Base-by-base conservation (phyloP, 108 stramenopile genomes). In the Conticribra weissflogii region DNA sequence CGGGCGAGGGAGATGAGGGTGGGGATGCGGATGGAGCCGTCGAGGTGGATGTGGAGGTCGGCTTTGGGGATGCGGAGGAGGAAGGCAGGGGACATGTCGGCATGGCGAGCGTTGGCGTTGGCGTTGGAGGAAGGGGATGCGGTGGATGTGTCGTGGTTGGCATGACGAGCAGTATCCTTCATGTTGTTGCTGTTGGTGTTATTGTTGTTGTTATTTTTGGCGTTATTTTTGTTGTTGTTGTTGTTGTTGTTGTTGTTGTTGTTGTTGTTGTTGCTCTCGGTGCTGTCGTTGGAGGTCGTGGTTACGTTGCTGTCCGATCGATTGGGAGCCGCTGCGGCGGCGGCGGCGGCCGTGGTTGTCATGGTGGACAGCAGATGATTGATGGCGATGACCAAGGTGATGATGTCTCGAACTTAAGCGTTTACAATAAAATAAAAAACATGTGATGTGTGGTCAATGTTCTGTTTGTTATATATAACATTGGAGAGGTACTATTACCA, bases 31-130 rank as follows among this genome's bases (percentile, higher is more conserved):
- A 76, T 76, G 32, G 75, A 76, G 32, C 75, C 75, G 33, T 76
- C 75, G 36, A 76, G 66, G 57, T 76, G 75, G 24, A 56, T 50
- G 54, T 76, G 75, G n/a, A 76, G 25, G 31, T 76, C 75, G 0
- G 75, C 24, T 47, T 76, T 76, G 53, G 75, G 75, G 12, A 76
- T 76, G 9, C 67, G 67, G 21, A 76, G 53, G 16, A 76, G 59
- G 52, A 76, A 76, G 29, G 59, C 32, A 24, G 59, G 52, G 24
- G 70, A n/a, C n/a, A n/a, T n/a, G n/a, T n/a, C n/a, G n/a, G n/a
- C n/a, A n/a, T n/a, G n/a, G n/a, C n/a, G n/a, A n/a, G n/a, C n/a
- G n/a, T n/a, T n/a, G n/a, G n/a, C n/a, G n/a, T n/a, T n/a, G n/a
- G n/a, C n/a, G n/a, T n/a, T n/a, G n/a, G n/a, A n/a, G n/a, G n/a